Evolutionary conservation across 2,329 filamentous ascomycete genomes (phyloP).

Genomic region (Elsinoe arachidis): DNA sequence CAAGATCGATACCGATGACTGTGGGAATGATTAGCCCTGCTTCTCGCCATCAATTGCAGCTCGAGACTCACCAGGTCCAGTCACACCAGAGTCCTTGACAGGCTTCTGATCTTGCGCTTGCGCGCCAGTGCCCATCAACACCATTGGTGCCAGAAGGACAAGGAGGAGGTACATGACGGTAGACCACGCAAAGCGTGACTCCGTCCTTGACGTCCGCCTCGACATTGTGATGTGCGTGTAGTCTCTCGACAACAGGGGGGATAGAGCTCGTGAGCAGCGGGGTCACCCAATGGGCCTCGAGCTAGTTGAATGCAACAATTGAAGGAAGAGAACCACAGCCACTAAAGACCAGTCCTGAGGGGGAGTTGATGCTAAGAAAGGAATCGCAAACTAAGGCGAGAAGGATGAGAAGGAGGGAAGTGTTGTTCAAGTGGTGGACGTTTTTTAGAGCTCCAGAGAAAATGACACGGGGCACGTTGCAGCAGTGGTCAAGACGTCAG

Average conservation of each 20-base stretch:
- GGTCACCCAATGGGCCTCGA: constrained; percentile 3
- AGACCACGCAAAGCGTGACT: constrained; percentile 50
- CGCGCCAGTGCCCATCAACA: constrained; percentile 61
- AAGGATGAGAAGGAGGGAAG: neutral
- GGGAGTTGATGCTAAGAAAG: neutral
- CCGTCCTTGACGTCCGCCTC: constrained; percentile 15
- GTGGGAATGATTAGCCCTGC: constrained; percentile 16
- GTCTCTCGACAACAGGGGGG: neutral
- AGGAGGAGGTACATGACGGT: constrained; percentile 86
- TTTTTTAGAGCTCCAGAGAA: neutral
- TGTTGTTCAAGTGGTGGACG: neutral
- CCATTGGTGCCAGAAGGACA: constrained; percentile 74
- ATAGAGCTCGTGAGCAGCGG: neutral
- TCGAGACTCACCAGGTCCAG: constrained; percentile 53
- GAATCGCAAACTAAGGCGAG: neutral
- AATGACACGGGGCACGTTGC: neutral
- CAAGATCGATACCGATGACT: constrained; percentile 93
- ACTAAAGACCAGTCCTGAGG: constrained; percentile 5
- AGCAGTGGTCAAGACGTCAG: neutral
- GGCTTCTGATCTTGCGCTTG: constrained; percentile 60
- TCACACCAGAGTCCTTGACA: constrained; percentile 55
- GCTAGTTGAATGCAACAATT: constrained; percentile 1
- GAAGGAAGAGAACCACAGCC: constrained; percentile 5
- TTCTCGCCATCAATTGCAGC: neutral
- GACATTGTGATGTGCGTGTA: constrained; percentile 15